Percentiles rank a stretch among this genome's conserved stretches.
These are phyloP conservation scores for Camelina laxa DNA, from an alignment of 345 rosid species.

Conservation along the genomic window DNA sequence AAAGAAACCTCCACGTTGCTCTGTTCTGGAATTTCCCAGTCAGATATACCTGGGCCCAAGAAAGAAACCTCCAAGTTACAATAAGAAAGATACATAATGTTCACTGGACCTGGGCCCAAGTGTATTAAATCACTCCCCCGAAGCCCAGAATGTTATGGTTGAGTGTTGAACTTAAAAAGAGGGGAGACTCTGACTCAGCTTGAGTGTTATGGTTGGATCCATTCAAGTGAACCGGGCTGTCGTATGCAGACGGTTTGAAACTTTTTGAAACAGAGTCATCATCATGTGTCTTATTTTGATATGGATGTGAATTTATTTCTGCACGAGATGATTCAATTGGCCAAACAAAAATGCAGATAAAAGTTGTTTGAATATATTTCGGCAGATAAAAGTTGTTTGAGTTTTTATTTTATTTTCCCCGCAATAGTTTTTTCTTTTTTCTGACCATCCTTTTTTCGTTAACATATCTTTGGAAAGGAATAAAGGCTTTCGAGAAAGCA, in stretches of 20 bases:
- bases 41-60: too few relatives aligned
- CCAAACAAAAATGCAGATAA: background rate
- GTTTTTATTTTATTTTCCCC: background rate
- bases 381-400: background rate
- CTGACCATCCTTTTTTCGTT: constrained; percentile 11
- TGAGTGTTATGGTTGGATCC: background rate
- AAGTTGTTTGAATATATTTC: background rate
- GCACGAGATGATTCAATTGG: background rate
- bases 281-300: background rate
- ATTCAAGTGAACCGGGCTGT: background rate
- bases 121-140: background rate
- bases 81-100: too few relatives aligned
- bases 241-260: background rate
- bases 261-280: too few relatives aligned
- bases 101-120: constrained; percentile 5
- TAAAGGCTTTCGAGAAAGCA: constrained; percentile 42
- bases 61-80: too few relatives aligned
- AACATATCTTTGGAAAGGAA: constrained; percentile 38
- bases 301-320: background rate
- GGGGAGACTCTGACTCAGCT: background rate
- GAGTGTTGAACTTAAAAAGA: too few relatives aligned
- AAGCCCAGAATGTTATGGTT: too few relatives aligned
- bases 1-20: background rate
- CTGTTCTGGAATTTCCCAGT: background rate
- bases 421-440: background rate